Evolutionary conservation across 805 yeast species (phyloP).

Genomic region (Metschnikowia kunwiensis): DNA sequence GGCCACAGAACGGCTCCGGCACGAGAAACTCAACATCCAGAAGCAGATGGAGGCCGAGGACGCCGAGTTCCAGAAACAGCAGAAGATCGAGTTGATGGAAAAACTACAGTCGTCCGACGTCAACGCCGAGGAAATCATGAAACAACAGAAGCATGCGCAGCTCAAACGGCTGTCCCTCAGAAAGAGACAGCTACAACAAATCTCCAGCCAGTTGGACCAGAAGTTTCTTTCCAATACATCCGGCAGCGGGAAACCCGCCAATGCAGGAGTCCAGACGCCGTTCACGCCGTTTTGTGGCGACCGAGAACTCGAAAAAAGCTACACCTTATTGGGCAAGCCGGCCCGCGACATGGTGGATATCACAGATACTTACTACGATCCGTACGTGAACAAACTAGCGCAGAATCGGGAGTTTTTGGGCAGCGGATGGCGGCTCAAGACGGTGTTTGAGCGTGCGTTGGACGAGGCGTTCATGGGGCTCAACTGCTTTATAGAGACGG

Average conservation of each 20-base stretch:
- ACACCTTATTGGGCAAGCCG: conserved; percentile 38
- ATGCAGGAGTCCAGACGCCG: conserved; percentile 43
- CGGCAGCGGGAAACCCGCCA: conserved; percentile 23
- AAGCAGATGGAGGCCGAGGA: conserved; percentile 52
- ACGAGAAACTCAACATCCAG: conserved; percentile 66
- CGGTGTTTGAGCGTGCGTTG: conserved; percentile 70
- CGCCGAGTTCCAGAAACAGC: conserved; percentile 37
- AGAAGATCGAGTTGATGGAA: conserved; percentile 41
- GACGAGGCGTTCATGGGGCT: conserved; percentile 89
- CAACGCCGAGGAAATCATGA: conserved; percentile 39
- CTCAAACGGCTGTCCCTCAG: conserved; percentile 64
- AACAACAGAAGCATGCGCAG: conserved; percentile 36
- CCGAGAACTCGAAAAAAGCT: conserved; percentile 54
- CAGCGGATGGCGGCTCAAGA: conserved; percentile 75
- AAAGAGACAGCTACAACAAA: conserved; percentile 55
- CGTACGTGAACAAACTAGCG: conserved; percentile 47
- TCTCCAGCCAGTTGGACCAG: conserved; percentile 54
- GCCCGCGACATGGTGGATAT: conserved; percentile 24
- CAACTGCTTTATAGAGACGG: conserved; percentile 67
- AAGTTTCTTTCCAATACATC: conserved; percentile 33
- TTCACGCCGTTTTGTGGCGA: conserved; percentile 96
- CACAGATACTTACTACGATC: conserved; percentile 46
- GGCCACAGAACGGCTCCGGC: conserved; percentile 48
- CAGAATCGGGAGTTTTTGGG: conserved; percentile 70
- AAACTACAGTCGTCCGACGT: conserved; percentile 32